A percentile compares a stretch with the other conserved stretches of the same genome.
phyloP scores from a whole-genome alignment of 371 early-diverging fungal species.

The Dinochytrium kinnereticum region DNA sequence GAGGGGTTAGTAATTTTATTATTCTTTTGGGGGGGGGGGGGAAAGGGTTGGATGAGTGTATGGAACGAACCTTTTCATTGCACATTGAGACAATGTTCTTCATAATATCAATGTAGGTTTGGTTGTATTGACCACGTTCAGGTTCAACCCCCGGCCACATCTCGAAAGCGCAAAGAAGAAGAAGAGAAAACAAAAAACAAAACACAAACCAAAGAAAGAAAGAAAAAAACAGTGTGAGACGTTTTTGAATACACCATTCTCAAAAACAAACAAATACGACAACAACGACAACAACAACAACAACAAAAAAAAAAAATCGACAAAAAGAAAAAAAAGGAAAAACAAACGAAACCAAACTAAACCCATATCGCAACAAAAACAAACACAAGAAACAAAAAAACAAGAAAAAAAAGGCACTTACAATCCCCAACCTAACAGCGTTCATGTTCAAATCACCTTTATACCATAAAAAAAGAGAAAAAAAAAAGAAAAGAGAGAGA shows the following conservation, averaged over 20 bases:
- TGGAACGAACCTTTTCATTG: conserved; percentile 12
- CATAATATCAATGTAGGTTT: conserved; percentile 57
- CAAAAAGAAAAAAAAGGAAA: neutral
- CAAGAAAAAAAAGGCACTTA: neutral
- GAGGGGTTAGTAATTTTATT: neutral
- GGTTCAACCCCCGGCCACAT: conserved; percentile 68
- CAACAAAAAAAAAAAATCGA: neutral
- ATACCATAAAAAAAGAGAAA: neutral
- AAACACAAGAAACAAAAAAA: neutral
- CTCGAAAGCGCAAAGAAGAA: neutral
- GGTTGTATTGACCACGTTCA: conserved; percentile 61
- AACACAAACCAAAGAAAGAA: neutral
- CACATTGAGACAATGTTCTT: conserved; percentile 45
- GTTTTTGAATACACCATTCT: neutral
- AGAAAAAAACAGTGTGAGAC: neutral
- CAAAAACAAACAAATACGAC: neutral
- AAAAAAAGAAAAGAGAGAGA: neutral
- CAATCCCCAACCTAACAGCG: conserved; percentile 29
- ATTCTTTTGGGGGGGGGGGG: neutral
- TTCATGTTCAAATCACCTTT: conserved; percentile 18
- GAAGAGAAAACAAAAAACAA: too few relatives aligned
- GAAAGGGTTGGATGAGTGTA: too few relatives aligned
- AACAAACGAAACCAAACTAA: neutral
- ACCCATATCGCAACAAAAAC: neutral
- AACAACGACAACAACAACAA: neutral